Evolutionary conservation across 805 yeast genomes (phyloP).

Genomic region (Candida bentonensis): DNA sequence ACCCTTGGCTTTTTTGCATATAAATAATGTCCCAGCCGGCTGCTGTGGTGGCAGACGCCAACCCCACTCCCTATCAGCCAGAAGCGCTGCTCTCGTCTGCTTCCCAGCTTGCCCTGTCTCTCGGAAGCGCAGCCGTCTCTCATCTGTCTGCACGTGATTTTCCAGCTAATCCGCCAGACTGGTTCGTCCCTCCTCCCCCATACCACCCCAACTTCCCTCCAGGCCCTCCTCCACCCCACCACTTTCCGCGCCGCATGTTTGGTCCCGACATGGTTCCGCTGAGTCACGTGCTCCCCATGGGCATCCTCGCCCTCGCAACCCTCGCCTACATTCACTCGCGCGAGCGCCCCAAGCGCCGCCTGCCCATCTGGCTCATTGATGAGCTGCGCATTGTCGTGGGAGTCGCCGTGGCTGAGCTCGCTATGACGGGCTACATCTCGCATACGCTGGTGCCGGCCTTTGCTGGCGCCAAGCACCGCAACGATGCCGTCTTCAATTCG

Average conservation of each 20-base stretch:
- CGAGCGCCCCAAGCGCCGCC: constrained; percentile 7
- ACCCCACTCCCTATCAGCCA: too few species aligned
- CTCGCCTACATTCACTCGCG: constrained; percentile 4
- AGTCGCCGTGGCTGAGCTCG: constrained; percentile 4
- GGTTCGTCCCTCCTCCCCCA: background rate
- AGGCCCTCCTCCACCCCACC: background rate
- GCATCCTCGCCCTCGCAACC: constrained; percentile 5
- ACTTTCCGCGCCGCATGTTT: background rate
- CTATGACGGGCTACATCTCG: background rate
- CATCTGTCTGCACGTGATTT: too few species aligned
- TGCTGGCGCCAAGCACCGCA: background rate
- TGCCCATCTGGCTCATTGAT: constrained; percentile 6
- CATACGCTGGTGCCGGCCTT: background rate
- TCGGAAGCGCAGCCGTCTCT: too few species aligned
- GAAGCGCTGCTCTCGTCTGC: too few species aligned
- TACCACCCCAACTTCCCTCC: background rate
- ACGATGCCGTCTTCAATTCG: background rate
- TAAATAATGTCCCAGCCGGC: too few species aligned
- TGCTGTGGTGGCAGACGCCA: too few species aligned
- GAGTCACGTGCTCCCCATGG: background rate
- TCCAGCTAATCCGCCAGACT: too few species aligned
- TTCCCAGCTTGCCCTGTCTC: too few species aligned
- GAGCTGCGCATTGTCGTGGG: constrained; percentile 3
- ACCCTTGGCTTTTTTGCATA: too few species aligned
- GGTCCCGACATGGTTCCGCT: background rate